Percentiles rank a stretch among this genome's conserved stretches.
These are phyloP conservation scores for Lactifluus piperatus DNA, from an alignment of 768 basidiomycete species.

Conservation along the genomic window DNA sequence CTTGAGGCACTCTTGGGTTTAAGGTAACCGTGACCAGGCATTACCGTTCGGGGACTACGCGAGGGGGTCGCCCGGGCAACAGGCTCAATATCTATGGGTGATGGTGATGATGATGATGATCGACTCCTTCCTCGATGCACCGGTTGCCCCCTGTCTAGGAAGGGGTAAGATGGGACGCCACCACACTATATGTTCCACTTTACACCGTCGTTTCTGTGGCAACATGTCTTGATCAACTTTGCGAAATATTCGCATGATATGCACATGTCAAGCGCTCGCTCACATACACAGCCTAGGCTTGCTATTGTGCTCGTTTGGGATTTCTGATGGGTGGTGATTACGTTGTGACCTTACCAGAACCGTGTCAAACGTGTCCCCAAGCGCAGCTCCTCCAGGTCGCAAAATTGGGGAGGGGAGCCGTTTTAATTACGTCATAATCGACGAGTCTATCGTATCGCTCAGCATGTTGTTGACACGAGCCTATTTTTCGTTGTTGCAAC, in stretches of 20 bases:
- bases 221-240: conserved; percentile 3
- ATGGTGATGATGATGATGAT: neutral
- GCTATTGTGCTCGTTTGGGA: neutral
- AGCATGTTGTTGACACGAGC: too few species aligned
- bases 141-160: neutral
- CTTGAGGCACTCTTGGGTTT: neutral
- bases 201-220: neutral
- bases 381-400: neutral
- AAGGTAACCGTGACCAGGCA: neutral
- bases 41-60: too few species aligned
- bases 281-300: neutral
- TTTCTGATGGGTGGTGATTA: conserved; percentile 1
- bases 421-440: too few species aligned
- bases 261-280: neutral
- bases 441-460: too few species aligned
- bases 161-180: neutral
- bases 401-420: too few species aligned
- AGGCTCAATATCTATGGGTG: neutral
- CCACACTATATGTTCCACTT: neutral
- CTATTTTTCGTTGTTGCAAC: too few species aligned
- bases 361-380: neutral
- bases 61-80: neutral
- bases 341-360: neutral
- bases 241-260: neutral
- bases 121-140: neutral